Evolutionary conservation across 306 rosid species (phyloP).

Genomic region (Casuarina glauca): DNA sequence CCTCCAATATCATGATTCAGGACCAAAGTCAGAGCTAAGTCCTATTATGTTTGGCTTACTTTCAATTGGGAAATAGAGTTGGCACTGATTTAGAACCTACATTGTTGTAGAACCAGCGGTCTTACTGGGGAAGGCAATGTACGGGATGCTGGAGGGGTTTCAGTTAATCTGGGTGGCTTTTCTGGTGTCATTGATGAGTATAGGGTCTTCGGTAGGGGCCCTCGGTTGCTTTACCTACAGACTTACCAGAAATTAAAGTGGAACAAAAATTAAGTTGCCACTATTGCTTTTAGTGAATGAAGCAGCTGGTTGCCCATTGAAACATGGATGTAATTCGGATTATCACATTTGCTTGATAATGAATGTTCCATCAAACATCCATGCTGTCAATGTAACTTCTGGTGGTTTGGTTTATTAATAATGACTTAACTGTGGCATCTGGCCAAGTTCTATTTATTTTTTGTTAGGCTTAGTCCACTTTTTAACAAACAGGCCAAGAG

Average conservation of each 20-base stretch:
- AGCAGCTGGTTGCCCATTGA: not conserved
- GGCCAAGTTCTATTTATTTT: not conserved
- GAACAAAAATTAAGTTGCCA: not conserved
- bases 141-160: too few species aligned
- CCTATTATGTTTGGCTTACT: not conserved
- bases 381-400: not conserved
- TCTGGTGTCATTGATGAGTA: too few species aligned
- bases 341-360: not conserved
- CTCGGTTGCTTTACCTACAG: not conserved
- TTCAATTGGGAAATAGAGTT: not conserved
- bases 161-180: too few species aligned
- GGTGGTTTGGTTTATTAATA: not conserved
- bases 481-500: not conserved
- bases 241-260: not conserved
- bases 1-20: not conserved
- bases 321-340: not conserved
- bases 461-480: not conserved
- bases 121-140: not conserved
- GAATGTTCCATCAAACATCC: not conserved
- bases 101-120: not conserved
- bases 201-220: not conserved
- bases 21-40: not conserved
- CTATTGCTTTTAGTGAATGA: not conserved
- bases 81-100: not conserved
- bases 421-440: not conserved